phyloP scores from a whole-genome alignment of 345 rosid genomes.

The Bruguiera sexangula region DNA sequence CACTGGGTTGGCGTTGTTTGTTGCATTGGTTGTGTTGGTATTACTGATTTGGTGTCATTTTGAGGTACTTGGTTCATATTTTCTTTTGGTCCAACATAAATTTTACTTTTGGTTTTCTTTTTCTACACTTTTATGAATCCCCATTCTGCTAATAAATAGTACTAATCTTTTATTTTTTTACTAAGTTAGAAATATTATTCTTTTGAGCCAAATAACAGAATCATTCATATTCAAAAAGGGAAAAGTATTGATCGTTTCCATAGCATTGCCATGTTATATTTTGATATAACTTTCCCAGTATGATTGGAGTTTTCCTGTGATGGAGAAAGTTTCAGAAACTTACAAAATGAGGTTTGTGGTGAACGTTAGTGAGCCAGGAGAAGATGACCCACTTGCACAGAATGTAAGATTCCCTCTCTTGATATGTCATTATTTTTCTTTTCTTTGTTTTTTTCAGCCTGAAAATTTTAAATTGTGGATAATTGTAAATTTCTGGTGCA shows the following conservation, averaged over 20 bases:
- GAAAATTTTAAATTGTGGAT: neutral
- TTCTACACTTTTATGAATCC: too few species aligned
- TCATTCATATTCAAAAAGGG: too few species aligned
- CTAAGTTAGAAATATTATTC: too few species aligned
- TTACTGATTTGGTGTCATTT: neutral
- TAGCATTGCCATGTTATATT: too few species aligned
- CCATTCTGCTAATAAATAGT: too few species aligned
- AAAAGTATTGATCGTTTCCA: too few species aligned
- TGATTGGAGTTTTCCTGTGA: slow-evolving; percentile 16
- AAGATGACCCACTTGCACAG: slow-evolving; percentile 54
- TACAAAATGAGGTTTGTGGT: slow-evolving; percentile 55
- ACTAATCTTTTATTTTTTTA: neutral
- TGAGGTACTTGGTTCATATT: too few species aligned
- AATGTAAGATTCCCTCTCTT: slow-evolving; percentile 43
- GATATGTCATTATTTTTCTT: neutral
- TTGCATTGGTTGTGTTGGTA: neutral
- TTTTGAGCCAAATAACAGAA: too few species aligned
- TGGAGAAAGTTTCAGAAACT: slow-evolving; percentile 51
- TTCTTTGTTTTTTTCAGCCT: neutral
- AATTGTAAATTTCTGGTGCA: neutral
- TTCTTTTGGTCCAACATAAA: too few species aligned
- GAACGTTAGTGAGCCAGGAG: slow-evolving; percentile 55
- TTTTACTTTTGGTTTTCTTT: too few species aligned
- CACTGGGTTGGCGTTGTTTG: neutral
- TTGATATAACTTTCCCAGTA: neutral